Conservation (phyloP, 306 rosid species). For the Lablab purpureus region DNA sequence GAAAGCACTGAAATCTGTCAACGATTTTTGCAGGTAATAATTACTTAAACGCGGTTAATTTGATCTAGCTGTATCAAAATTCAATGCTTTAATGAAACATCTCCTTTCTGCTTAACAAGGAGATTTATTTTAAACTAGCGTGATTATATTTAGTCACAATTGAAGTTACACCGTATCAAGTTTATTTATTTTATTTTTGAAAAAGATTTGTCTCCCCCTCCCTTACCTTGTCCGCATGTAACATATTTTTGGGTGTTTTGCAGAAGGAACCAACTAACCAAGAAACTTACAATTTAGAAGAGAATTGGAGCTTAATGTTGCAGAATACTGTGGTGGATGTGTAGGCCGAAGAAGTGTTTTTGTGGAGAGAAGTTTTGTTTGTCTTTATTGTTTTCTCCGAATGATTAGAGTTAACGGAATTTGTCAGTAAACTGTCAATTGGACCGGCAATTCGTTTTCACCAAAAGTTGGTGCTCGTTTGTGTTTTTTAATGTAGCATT, state of each 20-base stretch:
- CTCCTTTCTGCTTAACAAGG: background rate
- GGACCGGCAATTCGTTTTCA: slow-evolving; percentile 41
- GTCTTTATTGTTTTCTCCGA: background rate
- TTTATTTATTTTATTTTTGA: too few species aligned
- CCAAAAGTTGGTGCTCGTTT: background rate
- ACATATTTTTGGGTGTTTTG: slow-evolving; percentile 15
- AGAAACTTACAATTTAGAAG: background rate
- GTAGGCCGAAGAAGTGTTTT: background rate
- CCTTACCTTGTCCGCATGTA: background rate
- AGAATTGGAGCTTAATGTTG: slow-evolving; percentile 29
- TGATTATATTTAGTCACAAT: background rate
- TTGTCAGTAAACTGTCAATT: slow-evolving; percentile 26
- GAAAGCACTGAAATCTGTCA: slow-evolving; percentile 50
- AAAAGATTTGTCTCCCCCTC: background rate
- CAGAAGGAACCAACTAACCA: slow-evolving; percentile 41
- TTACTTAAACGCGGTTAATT: slow-evolving; percentile 7
- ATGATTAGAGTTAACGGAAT: background rate
- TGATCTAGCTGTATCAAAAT: background rate
- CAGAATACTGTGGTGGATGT: background rate
- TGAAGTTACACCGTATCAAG: too few species aligned
- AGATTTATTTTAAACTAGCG: background rate
- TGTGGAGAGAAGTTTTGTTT: slow-evolving; percentile 28
- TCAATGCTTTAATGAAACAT: slow-evolving; percentile 9
- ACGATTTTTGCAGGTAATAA: slow-evolving; percentile 51
- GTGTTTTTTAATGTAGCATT: slow-evolving; percentile 8